These are phyloP conservation scores for Penstemon davidsonii DNA, from an alignment of 257 asterid genomes.

Conservation along the genomic window DNA sequence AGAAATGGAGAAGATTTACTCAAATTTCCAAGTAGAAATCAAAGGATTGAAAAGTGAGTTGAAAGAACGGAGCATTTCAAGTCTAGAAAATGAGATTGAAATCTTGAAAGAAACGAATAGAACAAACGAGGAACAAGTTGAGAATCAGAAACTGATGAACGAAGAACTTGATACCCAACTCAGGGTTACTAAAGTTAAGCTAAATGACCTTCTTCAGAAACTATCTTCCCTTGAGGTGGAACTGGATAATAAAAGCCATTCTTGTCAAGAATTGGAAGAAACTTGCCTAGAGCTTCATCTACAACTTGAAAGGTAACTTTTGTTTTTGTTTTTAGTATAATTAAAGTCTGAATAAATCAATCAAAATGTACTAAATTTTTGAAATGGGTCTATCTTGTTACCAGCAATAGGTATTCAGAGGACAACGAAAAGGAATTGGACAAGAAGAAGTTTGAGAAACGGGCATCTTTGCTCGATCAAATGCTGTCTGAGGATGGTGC, in stretches of 20 bases:
- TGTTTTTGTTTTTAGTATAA: neutral
- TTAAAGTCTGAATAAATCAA: neutral
- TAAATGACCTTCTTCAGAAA: conserved; percentile 52
- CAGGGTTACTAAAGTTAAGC: conserved; percentile 42
- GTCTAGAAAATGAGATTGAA: conserved; percentile 43
- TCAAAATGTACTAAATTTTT: neutral
- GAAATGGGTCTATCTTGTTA: conserved; percentile 11
- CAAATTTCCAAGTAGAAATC: conserved; percentile 46
- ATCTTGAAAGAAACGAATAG: conserved; percentile 50
- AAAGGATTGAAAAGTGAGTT: conserved; percentile 48
- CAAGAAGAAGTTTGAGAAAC: conserved; percentile 39
- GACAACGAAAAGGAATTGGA: conserved; percentile 38
- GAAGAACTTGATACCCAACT: conserved; percentile 80
- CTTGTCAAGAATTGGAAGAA: conserved; percentile 73
- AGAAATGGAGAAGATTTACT: conserved; percentile 52
- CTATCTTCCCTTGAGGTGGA: conserved; percentile 69
- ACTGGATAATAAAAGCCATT: conserved; percentile 59
- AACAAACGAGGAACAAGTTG: conserved; percentile 54
- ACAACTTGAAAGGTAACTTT: conserved; percentile 76
- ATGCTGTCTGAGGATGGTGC: conserved; percentile 57
- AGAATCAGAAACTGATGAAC: conserved; percentile 57
- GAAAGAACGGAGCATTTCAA: conserved; percentile 25
- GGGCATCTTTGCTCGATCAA: conserved; percentile 72
- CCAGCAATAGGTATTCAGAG: conserved; percentile 33
- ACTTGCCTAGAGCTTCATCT: conserved; percentile 85